A percentile compares a stretch with the other conserved stretches of the same genome.
These are phyloP conservation scores for Pyrenophora tritici-repentis DNA, from an alignment of 2,329 filamentous ascomycete genomes.

Conservation along the genomic window DNA sequence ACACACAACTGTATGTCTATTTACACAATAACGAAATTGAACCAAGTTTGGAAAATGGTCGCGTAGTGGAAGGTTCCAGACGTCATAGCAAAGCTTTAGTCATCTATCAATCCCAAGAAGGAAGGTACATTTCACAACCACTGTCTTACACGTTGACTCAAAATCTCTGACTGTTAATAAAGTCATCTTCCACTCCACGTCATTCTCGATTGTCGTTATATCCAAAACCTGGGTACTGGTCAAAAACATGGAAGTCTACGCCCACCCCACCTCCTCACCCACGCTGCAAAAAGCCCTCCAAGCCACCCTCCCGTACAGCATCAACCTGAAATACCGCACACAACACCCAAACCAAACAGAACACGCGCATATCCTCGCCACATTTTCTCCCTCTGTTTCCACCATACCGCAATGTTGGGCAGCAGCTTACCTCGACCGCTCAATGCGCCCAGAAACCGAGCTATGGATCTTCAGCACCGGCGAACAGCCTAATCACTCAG, in stretches of 20 bases:
- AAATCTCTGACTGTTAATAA: background rate
- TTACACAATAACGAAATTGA: too few species aligned
- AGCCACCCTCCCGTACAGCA: slow-evolving; percentile 60
- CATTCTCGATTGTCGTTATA: background rate
- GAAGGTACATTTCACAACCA: slow-evolving; percentile 3
- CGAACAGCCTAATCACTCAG: slow-evolving; percentile 30
- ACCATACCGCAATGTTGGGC: slow-evolving; percentile 53
- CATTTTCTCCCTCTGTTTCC: slow-evolving; percentile 40
- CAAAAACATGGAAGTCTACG: slow-evolving; percentile 15
- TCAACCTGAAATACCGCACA: slow-evolving; percentile 66
- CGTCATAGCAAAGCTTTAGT: slow-evolving; percentile 3
- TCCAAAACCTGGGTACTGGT: background rate
- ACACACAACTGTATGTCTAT: too few species aligned
- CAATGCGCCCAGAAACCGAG: slow-evolving; percentile 66
- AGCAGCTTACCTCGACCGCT: slow-evolving; percentile 66
- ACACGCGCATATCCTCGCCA: slow-evolving; percentile 43
- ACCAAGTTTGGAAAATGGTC: too few species aligned
- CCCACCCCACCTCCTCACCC: slow-evolving; percentile 52
- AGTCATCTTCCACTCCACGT: too few species aligned
- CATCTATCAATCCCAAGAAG: slow-evolving; percentile 5
- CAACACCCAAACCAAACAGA: slow-evolving; percentile 59
- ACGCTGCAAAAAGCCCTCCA: slow-evolving; percentile 56
- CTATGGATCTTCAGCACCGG: slow-evolving; percentile 62
- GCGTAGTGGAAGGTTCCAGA: background rate
- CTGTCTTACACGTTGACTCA: background rate